Base-by-base conservation (phyloP, 495 filamentous ascomycete species). In the Achaetomiella virescens region DNA sequence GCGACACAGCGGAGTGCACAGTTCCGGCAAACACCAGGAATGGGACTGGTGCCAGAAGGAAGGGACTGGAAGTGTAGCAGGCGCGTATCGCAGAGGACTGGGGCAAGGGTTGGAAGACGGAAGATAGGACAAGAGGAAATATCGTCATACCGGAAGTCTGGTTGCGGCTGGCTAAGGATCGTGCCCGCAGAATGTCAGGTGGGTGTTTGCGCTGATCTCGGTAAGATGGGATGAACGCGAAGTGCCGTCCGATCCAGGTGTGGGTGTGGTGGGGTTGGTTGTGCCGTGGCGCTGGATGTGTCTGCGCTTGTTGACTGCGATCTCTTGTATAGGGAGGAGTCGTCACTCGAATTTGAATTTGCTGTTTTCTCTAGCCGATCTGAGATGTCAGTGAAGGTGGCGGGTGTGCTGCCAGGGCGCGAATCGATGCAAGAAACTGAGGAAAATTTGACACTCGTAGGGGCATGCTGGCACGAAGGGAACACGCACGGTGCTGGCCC, bases 151-250 rank as follows among this genome's bases (percentile, higher is more conserved):
- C 52, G 24, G 22, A 29, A 17, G 9, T 11, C 24, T 38, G 33
- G 5, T 22, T 22, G 31, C 29, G 31, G 11, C n/a, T 29, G 29
- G 15, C 6, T n/a, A 18, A 21, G 18, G 27, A 41, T 48, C 18
- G 14, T n/a, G 35, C n/a, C 48, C 48, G 17, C 48, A 51, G 25
- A 20, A 35, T 51, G 48, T 20, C 48, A 49, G 47, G 47, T 49
- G 47, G 47, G 20, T 37, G 47, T 24, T 49, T 33, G 29, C 31
- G 47, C 31, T 37, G 31, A 49, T 36, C 20, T 44, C 50, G 38
- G 27, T 35, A 24, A 27, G 41, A 46, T 21, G 41, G 41, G 31
- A 46, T 37, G 50, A 36, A 21, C 40, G 27, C 12, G 24, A 25
- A 35, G 27, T 22, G 27, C 17, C 37, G 12, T 40, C 47, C n/a